A percentile compares a stretch with the other conserved stretches of the same genome.
phyloP scores from a whole-genome alignment of 2,329 filamentous ascomycete genomes.

The Juglanconis sp. region DNA sequence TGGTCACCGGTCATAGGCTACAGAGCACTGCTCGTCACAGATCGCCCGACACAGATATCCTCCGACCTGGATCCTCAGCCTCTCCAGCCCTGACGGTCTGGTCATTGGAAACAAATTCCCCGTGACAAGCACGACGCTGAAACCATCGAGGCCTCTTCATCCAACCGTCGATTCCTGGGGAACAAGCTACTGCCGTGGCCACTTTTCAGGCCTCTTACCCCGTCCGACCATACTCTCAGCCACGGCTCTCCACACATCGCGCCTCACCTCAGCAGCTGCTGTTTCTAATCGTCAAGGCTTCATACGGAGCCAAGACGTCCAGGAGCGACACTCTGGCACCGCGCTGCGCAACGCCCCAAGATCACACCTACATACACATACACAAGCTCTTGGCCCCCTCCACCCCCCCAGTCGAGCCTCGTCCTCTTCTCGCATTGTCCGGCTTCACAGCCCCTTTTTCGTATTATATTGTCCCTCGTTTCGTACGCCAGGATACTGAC shows the following conservation, averaged over 20 bases:
- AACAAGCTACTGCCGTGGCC: conserved; percentile 8
- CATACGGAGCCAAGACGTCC: neutral
- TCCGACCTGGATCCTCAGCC: conserved; percentile 10
- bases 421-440: neutral
- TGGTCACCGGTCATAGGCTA: neutral
- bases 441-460: conserved; percentile 14
- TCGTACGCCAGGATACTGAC: conserved; percentile 24
- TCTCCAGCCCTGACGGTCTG: conserved; percentile 7
- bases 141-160: conserved; percentile 14
- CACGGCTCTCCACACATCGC: neutral
- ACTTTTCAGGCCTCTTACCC: conserved; percentile 7
- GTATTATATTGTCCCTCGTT: conserved; percentile 11
- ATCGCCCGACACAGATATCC: conserved; percentile 6
- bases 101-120: conserved; percentile 12
- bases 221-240: conserved; percentile 5
- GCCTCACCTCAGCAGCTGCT: neutral
- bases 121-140: conserved; percentile 12
- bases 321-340: conserved; percentile 5
- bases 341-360: conserved; percentile 10
- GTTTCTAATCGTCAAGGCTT: neutral
- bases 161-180: conserved; percentile 7
- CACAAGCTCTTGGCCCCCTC: conserved; percentile 2
- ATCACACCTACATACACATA: conserved; percentile 3
- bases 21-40: conserved; percentile 1
- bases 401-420: conserved; percentile 8